Conservation (phyloP, 2,329 filamentous ascomycete genomes). For the Orbilia oligospora region DNA sequence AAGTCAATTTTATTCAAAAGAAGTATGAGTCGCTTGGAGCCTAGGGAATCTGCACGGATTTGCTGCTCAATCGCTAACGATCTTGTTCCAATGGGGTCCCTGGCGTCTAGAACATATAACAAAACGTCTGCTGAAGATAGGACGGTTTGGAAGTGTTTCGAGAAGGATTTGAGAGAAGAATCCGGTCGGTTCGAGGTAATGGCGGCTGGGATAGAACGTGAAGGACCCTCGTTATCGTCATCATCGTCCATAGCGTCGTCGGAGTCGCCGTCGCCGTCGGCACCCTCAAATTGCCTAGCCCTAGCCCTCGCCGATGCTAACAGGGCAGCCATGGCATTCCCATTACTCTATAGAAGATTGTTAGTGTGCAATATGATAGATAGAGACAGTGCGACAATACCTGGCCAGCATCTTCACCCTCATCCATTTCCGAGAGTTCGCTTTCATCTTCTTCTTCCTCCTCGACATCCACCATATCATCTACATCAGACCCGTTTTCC, state of each 20-base stretch:
- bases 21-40: constrained; percentile 88
- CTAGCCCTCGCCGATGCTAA: constrained; percentile 85
- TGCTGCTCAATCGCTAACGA: constrained; percentile 91
- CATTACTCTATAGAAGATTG: constrained; percentile 44
- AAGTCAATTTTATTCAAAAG: constrained; percentile 97
- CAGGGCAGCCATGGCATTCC: constrained; percentile 85
- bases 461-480: constrained; percentile 70
- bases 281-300: constrained; percentile 80
- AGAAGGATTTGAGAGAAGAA: constrained; percentile 86
- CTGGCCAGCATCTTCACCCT: constrained; percentile 62
- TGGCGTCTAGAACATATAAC: constrained; percentile 91
- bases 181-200: constrained; percentile 68
- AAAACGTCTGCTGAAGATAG: constrained; percentile 90
- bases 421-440: constrained; percentile 72
- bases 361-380: background rate
- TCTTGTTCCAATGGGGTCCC: constrained; percentile 89
- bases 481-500: constrained; percentile 69
- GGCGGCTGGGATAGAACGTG: constrained; percentile 40
- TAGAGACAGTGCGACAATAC: constrained; percentile 30
- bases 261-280: constrained; percentile 71
- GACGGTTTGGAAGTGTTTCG: constrained; percentile 96
- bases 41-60: constrained; percentile 87
- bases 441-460: constrained; percentile 70
- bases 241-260: constrained; percentile 73
- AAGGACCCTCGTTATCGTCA: constrained; percentile 64